These are phyloP conservation scores for Vitis amurensis DNA, from an alignment of 164 flowering plant species.

Conservation along the genomic window DNA sequence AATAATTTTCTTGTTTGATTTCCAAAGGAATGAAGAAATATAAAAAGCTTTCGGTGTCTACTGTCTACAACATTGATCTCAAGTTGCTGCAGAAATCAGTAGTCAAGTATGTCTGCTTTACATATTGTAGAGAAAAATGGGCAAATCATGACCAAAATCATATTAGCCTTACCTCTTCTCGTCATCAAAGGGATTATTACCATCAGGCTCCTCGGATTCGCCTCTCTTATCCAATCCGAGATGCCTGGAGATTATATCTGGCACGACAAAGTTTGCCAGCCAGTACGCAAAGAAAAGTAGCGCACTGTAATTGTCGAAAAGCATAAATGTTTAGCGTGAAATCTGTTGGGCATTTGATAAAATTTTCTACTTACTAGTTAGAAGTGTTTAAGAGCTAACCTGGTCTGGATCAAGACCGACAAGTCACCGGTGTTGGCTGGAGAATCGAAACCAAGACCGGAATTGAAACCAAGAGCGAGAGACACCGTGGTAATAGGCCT, in stretches of 20 bases:
- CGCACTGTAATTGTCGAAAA: conserved; percentile 27
- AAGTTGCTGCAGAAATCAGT: no score
- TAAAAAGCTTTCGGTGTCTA: not conserved
- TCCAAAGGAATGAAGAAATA: not conserved
- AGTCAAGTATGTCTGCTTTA: no score
- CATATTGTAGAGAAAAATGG: not conserved
- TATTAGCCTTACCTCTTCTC: not conserved
- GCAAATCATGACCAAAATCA: not conserved
- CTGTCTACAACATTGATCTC: not conserved
- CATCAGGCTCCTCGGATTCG: conserved; percentile 19
- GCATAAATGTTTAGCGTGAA: not conserved
- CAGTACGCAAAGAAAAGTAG: conserved; percentile 31
- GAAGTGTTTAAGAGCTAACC: conserved; percentile 18
- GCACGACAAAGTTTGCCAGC: conserved; percentile 49
- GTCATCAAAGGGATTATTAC: conserved; percentile 2
- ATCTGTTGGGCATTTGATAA: no score
- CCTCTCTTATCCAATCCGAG: conserved; percentile 9
- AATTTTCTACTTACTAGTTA: no score
- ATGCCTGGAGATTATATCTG: conserved; percentile 31
- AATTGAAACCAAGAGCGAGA: conserved; percentile 10
- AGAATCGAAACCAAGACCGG: conserved; percentile 13
- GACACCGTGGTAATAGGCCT: conserved; percentile 12
- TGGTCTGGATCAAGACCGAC: conserved; percentile 19
- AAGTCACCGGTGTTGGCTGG: conserved; percentile 21
- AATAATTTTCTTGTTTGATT: not conserved